phyloP scores from a whole-genome alignment of 2,329 filamentous ascomycete species.

The Trichoderma cornu-damae region DNA sequence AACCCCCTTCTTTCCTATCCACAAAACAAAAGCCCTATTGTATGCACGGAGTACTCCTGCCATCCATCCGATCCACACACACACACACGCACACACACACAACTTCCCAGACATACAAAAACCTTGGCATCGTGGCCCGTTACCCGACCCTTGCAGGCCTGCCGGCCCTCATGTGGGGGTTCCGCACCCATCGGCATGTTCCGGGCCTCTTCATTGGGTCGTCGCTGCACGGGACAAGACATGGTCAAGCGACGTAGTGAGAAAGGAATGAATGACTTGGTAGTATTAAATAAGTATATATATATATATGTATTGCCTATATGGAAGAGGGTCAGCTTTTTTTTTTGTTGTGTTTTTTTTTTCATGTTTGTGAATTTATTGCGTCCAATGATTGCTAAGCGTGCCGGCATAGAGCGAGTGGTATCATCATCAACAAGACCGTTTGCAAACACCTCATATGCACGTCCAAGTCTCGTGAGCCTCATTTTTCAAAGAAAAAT shows the following conservation, averaged over 20 bases:
- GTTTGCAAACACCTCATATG: slow-evolving; percentile 9
- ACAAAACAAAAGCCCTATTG: background rate
- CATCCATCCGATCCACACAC: background rate
- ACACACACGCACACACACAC: background rate
- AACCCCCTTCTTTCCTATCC: background rate
- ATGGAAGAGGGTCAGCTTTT: background rate
- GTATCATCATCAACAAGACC: slow-evolving; percentile 14
- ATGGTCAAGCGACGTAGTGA: background rate
- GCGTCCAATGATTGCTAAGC: slow-evolving; percentile 9
- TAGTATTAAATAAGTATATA: slow-evolving; percentile 14
- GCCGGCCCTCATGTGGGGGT: background rate
- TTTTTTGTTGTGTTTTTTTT: background rate
- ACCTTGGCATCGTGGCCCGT: slow-evolving; percentile 4
- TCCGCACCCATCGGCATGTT: slow-evolving; percentile 9
- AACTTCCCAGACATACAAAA: background rate
- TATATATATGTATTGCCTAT: slow-evolving; percentile 10
- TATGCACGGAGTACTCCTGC: background rate
- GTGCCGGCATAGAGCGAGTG: slow-evolving; percentile 11
- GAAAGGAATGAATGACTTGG: slow-evolving; percentile 13
- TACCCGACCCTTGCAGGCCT: background rate
- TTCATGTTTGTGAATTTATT: background rate
- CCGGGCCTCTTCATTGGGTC: slow-evolving; percentile 7
- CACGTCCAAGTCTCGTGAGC: slow-evolving; percentile 8
- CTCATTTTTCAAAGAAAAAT: background rate
- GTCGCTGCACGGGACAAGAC: background rate